phyloP scores from a whole-genome alignment of 2,329 filamentous ascomycete genomes.

The Alternaria alternata region DNA sequence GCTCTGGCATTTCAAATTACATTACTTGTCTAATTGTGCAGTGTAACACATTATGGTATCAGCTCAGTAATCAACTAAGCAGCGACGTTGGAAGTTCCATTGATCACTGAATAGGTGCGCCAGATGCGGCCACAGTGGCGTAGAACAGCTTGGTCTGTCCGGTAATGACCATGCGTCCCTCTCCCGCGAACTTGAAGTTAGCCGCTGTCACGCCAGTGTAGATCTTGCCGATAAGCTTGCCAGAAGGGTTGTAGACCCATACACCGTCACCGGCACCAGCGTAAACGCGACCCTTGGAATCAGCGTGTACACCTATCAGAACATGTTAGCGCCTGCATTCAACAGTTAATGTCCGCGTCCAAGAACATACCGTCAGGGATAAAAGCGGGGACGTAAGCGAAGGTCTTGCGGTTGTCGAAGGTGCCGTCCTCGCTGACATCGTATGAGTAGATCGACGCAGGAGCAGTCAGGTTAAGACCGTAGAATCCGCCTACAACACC shows the following conservation, averaged over 20 bases:
- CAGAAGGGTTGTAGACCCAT: slow-evolving; percentile 59
- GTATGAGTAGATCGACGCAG: slow-evolving; percentile 34
- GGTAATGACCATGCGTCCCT: slow-evolving; percentile 35
- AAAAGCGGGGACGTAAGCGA: slow-evolving; percentile 27
- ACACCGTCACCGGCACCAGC: slow-evolving; percentile 60
- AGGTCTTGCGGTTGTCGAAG: slow-evolving; percentile 32
- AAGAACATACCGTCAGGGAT: slow-evolving; percentile 29
- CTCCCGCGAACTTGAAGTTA: slow-evolving; percentile 36
- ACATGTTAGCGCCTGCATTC: slow-evolving; percentile 8
- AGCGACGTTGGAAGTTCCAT: neutral
- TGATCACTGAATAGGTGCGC: slow-evolving; percentile 11
- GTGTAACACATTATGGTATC: neutral
- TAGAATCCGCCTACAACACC: slow-evolving; percentile 32
- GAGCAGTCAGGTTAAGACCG: slow-evolving; percentile 30
- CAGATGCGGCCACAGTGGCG: slow-evolving; percentile 29
- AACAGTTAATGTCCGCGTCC: neutral
- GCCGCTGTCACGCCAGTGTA: slow-evolving; percentile 32
- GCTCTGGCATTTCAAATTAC: neutral
- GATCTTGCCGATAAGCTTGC: slow-evolving; percentile 54
- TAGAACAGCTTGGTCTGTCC: slow-evolving; percentile 38
- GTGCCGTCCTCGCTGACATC: slow-evolving; percentile 33
- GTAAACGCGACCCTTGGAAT: slow-evolving; percentile 62
- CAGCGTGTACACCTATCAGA: slow-evolving; percentile 27
- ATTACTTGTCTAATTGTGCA: slow-evolving; percentile 1
- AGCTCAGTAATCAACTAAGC: neutral